Evolutionary conservation across 352 stramenopile genomes (phyloP).

Genomic region (Globisporangium nagaii): DNA sequence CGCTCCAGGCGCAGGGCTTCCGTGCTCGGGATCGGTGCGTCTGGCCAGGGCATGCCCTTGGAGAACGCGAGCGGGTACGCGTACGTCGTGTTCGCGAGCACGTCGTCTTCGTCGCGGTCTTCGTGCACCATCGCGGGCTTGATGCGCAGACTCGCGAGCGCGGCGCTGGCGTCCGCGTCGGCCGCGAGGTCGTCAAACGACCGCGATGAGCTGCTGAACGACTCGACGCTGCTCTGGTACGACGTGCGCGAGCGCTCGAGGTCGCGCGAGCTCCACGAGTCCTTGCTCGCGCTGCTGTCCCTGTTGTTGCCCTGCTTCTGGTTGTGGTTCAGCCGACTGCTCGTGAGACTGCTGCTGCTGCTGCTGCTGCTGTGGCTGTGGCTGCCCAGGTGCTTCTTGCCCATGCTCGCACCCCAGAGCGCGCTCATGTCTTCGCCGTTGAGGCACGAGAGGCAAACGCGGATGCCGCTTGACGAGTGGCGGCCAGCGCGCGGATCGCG

Average conservation of each 20-base stretch:
- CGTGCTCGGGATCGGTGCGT: constrained; percentile 49
- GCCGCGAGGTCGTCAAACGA: constrained; percentile 7
- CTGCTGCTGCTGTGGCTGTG: constrained; percentile 19
- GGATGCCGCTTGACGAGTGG: constrained; percentile 25
- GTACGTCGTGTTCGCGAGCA: constrained; percentile 49
- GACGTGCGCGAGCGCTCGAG: constrained; percentile 15
- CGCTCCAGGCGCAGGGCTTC: constrained; percentile 50
- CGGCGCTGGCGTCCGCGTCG: constrained; percentile 7
- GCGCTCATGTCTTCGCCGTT: constrained; percentile 49
- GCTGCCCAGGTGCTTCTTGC: constrained; percentile 26
- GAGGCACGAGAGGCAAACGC: constrained; percentile 66
- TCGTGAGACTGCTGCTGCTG: constrained; percentile 22
- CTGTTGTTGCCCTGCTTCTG: not conserved
- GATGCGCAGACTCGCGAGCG: constrained; percentile 14
- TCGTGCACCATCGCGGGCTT: constrained; percentile 9
- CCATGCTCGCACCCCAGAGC: constrained; percentile 32
- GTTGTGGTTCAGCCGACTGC: constrained; percentile 14
- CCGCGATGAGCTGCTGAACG: constrained; percentile 18
- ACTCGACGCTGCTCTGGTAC: constrained; percentile 14
- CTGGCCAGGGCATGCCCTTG: constrained; percentile 73
- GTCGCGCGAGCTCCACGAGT: constrained; percentile 28
- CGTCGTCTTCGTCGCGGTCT: constrained; percentile 47
- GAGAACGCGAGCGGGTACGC: constrained; percentile 64
- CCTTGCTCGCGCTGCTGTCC: constrained; percentile 17
- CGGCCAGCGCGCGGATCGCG: constrained; percentile 25